Evolutionary conservation across 805 yeast genomes (phyloP).

Genomic region (Grigorovia yakushimaensis): DNA sequence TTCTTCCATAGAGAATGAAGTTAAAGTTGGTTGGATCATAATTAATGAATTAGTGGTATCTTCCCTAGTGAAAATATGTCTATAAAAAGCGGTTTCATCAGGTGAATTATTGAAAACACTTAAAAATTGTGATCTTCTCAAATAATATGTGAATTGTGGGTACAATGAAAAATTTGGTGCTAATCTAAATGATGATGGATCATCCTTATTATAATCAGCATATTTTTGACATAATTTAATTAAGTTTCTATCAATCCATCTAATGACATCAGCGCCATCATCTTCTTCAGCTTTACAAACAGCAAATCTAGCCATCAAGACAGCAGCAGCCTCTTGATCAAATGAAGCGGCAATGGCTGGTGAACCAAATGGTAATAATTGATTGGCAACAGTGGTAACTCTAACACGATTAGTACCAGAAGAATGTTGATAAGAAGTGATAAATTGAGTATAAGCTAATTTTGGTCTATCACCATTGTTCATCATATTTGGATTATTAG

Average conservation of each 20-base stretch:
- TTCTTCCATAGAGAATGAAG: slow-evolving; percentile 71
- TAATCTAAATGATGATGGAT: slow-evolving; percentile 69
- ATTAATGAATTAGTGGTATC: slow-evolving; percentile 87
- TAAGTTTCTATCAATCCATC: slow-evolving; percentile 91
- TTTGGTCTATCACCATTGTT: slow-evolving; percentile 19
- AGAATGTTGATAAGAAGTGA: slow-evolving; percentile 92
- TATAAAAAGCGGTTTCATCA: slow-evolving; percentile 94
- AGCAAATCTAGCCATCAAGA: slow-evolving; percentile 82
- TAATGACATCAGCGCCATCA: slow-evolving; percentile 83
- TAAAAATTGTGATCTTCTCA: slow-evolving; percentile 91
- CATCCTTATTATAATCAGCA: slow-evolving; percentile 88
- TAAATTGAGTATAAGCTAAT: slow-evolving; percentile 60
- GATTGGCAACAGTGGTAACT: slow-evolving; percentile 72
- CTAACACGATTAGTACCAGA: slow-evolving; percentile 81
- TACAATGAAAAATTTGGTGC: slow-evolving; percentile 76
- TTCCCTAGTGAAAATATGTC: slow-evolving; percentile 85
- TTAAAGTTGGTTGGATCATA: slow-evolving; percentile 96
- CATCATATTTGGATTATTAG: slow-evolving; percentile 2
- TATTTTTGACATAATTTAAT: slow-evolving; percentile 85
- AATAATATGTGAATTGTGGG: slow-evolving; percentile 92
- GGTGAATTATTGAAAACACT: slow-evolving; percentile 97
- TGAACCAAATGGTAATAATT: slow-evolving; percentile 44
- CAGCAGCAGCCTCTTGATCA: slow-evolving; percentile 98
- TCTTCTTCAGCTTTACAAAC: slow-evolving; percentile 74
- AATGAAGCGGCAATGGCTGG: slow-evolving; percentile 55